Percentiles rank a stretch among this genome's conserved stretches.
phyloP scores from a whole-genome alignment of 2,329 filamentous ascomycete species.

The Dryadomyces quercus-mongolicae region DNA sequence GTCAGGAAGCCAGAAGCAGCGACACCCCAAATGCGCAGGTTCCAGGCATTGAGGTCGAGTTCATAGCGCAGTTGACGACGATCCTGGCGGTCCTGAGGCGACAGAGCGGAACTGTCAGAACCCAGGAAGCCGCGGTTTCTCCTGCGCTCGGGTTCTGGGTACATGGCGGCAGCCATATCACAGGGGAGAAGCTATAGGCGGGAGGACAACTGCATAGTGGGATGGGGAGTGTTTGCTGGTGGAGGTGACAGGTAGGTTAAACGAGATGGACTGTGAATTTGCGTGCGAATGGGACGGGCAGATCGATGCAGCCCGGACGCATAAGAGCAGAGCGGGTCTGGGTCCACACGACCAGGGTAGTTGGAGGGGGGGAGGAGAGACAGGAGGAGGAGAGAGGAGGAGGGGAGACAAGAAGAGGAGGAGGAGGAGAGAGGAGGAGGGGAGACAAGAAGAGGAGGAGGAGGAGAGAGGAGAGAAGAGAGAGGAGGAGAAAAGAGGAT shows the following conservation, averaged over 20 bases:
- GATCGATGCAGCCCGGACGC: neutral
- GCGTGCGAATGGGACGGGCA: neutral
- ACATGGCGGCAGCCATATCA: conserved; percentile 14
- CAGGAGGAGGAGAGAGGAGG: neutral
- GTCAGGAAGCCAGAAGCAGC: conserved; percentile 43
- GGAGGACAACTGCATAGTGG: neutral
- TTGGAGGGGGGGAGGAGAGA: neutral
- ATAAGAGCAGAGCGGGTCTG: neutral
- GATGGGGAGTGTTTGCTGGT: neutral
- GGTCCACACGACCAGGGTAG: neutral
- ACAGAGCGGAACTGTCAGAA: conserved; percentile 35
- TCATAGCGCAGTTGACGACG: conserved; percentile 39
- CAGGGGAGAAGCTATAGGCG: neutral
- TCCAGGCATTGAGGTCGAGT: conserved; percentile 42
- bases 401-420: neutral
- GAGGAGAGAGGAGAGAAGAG: neutral
- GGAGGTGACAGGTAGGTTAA: no score
- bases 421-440: neutral
- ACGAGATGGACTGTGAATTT: neutral
- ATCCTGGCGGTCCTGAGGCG: conserved; percentile 38
- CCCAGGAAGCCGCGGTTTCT: conserved; percentile 39
- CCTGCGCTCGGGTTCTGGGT: conserved; percentile 22
- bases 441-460: neutral
- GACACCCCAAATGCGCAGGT: conserved; percentile 40
- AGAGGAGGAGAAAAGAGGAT: neutral